phyloP scores from a whole-genome alignment of 345 rosid genomes.

The Eutrema japonicum region DNA sequence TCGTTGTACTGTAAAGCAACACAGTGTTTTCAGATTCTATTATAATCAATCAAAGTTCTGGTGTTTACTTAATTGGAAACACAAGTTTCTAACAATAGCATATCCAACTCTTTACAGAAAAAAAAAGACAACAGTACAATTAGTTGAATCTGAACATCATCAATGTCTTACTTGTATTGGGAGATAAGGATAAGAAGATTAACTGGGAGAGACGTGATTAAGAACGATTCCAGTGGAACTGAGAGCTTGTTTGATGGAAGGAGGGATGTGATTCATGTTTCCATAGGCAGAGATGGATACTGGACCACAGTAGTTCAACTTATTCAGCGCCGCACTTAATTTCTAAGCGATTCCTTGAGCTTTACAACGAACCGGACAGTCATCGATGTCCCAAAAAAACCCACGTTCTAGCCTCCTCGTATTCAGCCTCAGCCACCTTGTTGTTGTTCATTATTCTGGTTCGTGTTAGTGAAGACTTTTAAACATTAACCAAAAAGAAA shows the following conservation, averaged over 20 bases:
- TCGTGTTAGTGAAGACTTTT: background rate
- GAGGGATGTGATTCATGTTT: conserved; percentile 11
- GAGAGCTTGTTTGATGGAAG: background rate
- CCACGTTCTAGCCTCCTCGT: conserved; percentile 1
- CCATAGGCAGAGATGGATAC: conserved; percentile 9
- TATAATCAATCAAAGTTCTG: no score
- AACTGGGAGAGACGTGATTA: background rate
- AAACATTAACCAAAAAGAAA: background rate
- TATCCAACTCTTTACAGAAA: no score
- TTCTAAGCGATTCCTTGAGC: background rate
- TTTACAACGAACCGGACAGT: background rate
- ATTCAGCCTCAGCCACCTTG: background rate
- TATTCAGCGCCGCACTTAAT: background rate
- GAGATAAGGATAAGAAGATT: background rate
- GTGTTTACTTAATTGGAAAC: no score
- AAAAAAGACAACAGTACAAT: no score
- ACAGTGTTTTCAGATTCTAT: no score
- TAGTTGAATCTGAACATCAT: no score
- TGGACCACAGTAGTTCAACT: conserved; percentile 10
- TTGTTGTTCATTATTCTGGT: background rate
- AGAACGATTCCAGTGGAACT: background rate
- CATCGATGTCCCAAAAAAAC: conserved; percentile 8
- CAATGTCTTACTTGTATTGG: no score
- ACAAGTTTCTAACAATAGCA: no score
- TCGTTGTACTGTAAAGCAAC: no score